Evolutionary conservation across 768 basidiomycete species (phyloP).

Genomic region (Termitomyces heimii): DNA sequence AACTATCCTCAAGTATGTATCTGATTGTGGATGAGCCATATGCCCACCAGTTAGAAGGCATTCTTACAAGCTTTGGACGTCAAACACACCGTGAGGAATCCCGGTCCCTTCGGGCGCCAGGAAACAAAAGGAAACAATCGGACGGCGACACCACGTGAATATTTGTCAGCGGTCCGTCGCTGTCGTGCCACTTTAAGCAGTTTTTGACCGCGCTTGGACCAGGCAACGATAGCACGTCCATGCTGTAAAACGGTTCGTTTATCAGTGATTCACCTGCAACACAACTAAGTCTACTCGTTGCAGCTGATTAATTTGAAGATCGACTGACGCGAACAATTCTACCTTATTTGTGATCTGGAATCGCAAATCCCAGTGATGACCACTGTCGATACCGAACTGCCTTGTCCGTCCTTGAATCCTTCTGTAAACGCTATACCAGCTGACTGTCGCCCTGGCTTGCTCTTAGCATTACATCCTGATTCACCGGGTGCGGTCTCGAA

Average conservation of each 20-base stretch:
- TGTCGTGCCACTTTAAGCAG: background rate
- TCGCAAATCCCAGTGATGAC: background rate
- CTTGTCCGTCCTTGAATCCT: background rate
- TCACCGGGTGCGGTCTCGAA: background rate
- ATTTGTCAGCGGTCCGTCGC: background rate
- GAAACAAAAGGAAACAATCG: too few relatives aligned
- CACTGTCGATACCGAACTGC: background rate
- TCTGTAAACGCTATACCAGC: background rate
- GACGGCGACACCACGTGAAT: background rate
- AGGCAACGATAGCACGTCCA: background rate
- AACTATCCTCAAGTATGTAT: too few relatives aligned
- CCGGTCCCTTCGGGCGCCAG: too few relatives aligned
- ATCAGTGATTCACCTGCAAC: too few relatives aligned
- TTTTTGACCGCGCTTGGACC: background rate
- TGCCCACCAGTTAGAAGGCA: too few relatives aligned
- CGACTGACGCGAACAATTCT: background rate
- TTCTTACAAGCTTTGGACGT: too few relatives aligned
- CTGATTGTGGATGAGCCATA: too few relatives aligned
- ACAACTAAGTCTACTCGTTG: too few relatives aligned
- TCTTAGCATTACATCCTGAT: background rate
- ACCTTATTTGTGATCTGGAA: background rate
- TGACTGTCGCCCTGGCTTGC: background rate
- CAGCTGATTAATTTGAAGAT: background rate
- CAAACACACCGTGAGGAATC: too few relatives aligned
- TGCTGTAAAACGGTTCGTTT: background rate